Percentiles rank a stretch among this genome's conserved stretches.
These are phyloP conservation scores for Fraxinus cuspidata DNA, from an alignment of 257 asterid species.

Conservation along the genomic window DNA sequence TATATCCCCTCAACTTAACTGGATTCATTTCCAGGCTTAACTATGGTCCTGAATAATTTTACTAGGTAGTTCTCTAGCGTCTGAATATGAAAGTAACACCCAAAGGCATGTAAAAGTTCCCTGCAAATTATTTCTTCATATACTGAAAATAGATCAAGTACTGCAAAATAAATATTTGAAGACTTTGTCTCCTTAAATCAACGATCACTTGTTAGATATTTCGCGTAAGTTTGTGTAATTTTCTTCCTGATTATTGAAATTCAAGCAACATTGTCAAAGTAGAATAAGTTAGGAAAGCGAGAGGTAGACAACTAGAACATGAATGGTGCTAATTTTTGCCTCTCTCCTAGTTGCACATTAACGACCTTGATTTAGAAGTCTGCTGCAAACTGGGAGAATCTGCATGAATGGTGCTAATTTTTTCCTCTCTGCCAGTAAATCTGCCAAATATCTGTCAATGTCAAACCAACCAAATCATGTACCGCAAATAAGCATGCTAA, in stretches of 20 bases:
- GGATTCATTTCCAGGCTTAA: background rate
- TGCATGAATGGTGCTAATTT: conserved; percentile 65
- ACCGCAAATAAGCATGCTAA: conserved; percentile 1
- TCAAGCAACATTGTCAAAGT: background rate
- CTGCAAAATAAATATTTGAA: background rate
- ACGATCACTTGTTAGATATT: background rate
- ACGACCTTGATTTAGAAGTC: conserved; percentile 75
- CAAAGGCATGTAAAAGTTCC: background rate
- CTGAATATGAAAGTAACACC: background rate
- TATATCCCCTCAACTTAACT: background rate
- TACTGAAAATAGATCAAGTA: background rate
- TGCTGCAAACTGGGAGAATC: conserved; percentile 59
- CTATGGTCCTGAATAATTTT: background rate
- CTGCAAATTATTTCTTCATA: background rate
- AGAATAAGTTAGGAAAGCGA: background rate
- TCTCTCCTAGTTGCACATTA: background rate
- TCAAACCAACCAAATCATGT: conserved; percentile 25
- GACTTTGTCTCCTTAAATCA: background rate
- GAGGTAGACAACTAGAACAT: background rate
- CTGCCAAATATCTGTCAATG: conserved; percentile 58
- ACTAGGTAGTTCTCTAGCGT: background rate
- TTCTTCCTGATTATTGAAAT: background rate
- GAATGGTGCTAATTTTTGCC: too few species aligned
- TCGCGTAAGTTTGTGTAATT: background rate
- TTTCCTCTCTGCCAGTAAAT: conserved; percentile 67